Evolutionary conservation across 495 filamentous ascomycete species (phyloP).

Genomic region (Friedmanniomyces simplex): DNA sequence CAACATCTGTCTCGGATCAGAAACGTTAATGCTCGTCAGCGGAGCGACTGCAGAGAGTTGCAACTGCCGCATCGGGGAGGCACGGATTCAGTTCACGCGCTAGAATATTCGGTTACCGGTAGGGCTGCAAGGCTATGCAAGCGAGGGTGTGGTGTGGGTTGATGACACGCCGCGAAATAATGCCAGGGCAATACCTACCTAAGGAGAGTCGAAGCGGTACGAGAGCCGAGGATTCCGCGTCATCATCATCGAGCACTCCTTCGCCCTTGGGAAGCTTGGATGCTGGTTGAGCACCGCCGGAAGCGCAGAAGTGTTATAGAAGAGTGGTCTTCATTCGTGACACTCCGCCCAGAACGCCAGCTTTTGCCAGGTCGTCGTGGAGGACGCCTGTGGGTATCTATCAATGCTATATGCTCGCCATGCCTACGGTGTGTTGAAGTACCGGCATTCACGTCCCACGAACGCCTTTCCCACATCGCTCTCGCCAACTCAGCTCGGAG

Average conservation of each 20-base stretch:
- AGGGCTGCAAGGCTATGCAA: neutral
- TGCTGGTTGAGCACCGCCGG: no score
- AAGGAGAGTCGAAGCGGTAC: no score
- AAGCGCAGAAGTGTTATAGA: no score
- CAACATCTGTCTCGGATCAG: no score
- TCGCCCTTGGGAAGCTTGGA: no score
- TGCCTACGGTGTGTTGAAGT: constrained; percentile 19
- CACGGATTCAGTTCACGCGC: neutral
- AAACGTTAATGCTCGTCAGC: neutral
- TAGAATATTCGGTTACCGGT: neutral
- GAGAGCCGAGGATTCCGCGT: no score
- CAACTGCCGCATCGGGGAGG: neutral
- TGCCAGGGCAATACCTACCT: no score
- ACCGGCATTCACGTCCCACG: neutral
- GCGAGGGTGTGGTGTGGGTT: neutral
- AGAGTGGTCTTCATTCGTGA: no score
- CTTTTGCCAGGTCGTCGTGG: constrained; percentile 7
- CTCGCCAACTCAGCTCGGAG: neutral
- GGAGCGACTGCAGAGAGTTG: neutral
- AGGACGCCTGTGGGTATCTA: constrained; percentile 18
- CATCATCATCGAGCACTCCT: no score
- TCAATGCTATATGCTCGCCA: constrained; percentile 3
- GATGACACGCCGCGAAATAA: neutral
- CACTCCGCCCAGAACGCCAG: no score
- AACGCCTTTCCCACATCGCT: neutral